phyloP scores from a whole-genome alignment of 164 flowering plant genomes.

The Magnolia kwangsiensis region DNA sequence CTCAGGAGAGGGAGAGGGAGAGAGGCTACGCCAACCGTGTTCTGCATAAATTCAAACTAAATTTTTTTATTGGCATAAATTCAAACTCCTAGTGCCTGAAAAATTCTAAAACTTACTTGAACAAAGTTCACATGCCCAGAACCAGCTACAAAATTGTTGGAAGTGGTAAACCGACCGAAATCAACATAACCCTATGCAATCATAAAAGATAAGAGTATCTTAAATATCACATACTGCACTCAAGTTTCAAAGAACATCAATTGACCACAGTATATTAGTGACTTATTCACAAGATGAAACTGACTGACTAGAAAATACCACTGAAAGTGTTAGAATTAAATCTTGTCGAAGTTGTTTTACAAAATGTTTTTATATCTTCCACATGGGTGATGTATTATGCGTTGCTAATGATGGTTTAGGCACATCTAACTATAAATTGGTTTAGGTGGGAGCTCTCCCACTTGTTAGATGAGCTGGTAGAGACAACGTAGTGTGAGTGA shows the following conservation, averaged over 20 bases:
- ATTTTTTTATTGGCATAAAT: not conserved
- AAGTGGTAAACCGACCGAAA: slow-evolving; percentile 70
- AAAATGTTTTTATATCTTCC: not conserved
- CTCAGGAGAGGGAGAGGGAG: too few relatives aligned
- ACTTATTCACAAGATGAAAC: not conserved
- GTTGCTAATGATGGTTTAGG: too few relatives aligned
- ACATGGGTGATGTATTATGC: not conserved
- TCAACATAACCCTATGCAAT: slow-evolving; percentile 76
- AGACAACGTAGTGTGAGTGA: too few relatives aligned
- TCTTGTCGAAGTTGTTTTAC: not conserved
- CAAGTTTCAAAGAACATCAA: not conserved
- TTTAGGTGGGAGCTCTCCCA: too few relatives aligned
- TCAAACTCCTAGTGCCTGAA: not conserved
- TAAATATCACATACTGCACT: not conserved
- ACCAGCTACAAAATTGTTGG: slow-evolving; percentile 60
- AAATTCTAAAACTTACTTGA: slow-evolving; percentile 49
- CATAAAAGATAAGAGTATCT: not conserved
- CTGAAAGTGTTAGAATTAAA: not conserved
- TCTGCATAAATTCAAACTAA: not conserved
- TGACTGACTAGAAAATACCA: not conserved
- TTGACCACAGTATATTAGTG: not conserved
- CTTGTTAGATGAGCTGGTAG: too few relatives aligned
- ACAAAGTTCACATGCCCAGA: slow-evolving; percentile 63
- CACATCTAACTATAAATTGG: too few relatives aligned
- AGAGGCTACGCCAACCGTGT: not conserved